A percentile compares a stretch with the other conserved stretches of the same genome.
Evolutionary conservation across 768 basidiomycete genomes (phyloP).

Genomic region (Dentipellis sp.): DNA sequence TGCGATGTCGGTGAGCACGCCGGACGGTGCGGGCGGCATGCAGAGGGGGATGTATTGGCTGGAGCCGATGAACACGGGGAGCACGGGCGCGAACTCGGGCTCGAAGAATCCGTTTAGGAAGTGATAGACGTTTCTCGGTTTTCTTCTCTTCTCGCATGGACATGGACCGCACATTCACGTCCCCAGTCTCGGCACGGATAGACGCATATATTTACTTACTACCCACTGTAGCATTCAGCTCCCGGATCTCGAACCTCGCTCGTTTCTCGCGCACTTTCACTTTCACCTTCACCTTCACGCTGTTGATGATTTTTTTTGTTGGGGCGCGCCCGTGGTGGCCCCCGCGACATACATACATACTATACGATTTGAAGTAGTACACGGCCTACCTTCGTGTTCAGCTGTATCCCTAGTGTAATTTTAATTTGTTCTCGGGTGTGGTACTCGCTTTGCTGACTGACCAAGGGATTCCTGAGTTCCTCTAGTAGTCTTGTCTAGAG

Average conservation of each 20-base stretch:
- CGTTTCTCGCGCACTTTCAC: no score
- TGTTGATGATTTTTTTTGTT: neutral
- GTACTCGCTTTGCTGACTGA: no score
- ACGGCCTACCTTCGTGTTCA: neutral
- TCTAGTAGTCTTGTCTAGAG: no score
- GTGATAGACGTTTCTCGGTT: slow-evolving; percentile 13
- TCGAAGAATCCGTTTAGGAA: slow-evolving; percentile 44
- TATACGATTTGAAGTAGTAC: neutral
- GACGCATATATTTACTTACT: neutral
- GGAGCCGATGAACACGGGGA: slow-evolving; percentile 32
- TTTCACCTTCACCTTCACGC: neutral
- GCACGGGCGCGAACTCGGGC: slow-evolving; percentile 8
- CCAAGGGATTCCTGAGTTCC: no score
- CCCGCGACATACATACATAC: neutral
- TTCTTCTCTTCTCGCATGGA: neutral
- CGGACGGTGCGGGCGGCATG: slow-evolving; percentile 13
- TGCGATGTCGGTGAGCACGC: slow-evolving; percentile 34
- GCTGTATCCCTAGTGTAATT: neutral
- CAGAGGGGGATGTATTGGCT: slow-evolving; percentile 33
- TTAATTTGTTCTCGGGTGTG: no score
- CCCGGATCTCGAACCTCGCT: neutral
- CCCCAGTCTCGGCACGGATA: neutral
- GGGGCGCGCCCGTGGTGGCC: neutral
- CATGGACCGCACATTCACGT: neutral
- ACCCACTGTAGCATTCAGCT: neutral